Base-by-base conservation (phyloP, 768 basidiomycete species). In the Lentinula raphanica region DNA sequence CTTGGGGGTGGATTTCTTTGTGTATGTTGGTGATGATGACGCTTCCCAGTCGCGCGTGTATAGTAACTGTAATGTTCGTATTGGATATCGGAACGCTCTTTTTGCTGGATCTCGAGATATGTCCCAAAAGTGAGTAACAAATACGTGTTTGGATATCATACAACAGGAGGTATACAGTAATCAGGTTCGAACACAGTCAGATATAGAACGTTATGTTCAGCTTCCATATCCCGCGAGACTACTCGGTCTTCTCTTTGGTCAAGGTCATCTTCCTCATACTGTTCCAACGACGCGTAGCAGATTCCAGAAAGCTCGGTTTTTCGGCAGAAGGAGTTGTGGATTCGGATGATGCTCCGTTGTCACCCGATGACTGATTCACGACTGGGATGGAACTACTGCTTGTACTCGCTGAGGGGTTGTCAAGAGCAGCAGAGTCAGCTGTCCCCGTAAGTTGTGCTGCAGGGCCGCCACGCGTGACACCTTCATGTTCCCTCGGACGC, bases 281-380 rank as follows among this genome's bases (percentile, higher is more conserved):
- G 12, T 53, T 53, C 51, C 51, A 53, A 4, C 51, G 51, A 11
- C 36, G 51, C 19, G 32, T 53, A 39, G 36, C 51, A 25, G 51
- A 39, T 25, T 35, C 27, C 23, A 53, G 28, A 15, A 53, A 36
- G n/a, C 38, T 28, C 9, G 51, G 38, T 27, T 3, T 39, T 13
- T 53, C 51, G 7, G 51, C 23, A 3, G 51, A 39, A 36, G 51
- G 51, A 15, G 51, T 39, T 3, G 36, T 25, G 3, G 51, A 15
- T 3, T 21, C 17, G 3, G 51, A 15, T 15, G n/a, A 13, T 39
- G 15, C 32, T 25, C 23, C 36, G 17, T 19, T 17, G 51, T 15
- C 51, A 9, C 11, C 19, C 1, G 32, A 35, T 53, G 23, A 9
- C 19, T 39, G 29, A 21, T 29, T 28, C 4, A 8, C 36, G 9